Conservation (phyloP, 148 eudicot genomes). For the Cornus controversa region DNA sequence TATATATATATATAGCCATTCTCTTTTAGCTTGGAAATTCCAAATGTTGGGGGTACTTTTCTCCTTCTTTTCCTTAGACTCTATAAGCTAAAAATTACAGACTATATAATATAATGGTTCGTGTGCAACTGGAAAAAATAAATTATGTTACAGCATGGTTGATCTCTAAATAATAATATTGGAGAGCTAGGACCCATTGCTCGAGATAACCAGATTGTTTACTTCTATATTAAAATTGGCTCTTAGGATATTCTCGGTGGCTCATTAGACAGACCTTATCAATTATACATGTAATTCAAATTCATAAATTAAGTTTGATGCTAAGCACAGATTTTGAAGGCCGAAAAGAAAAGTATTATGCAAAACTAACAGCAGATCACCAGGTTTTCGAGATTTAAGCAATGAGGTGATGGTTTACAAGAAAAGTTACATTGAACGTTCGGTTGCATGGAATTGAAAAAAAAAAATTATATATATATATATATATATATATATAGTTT, state of each 20-base stretch:
- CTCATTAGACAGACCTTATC: no score
- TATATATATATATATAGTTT: no score
- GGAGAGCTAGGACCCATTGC: neutral
- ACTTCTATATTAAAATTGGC: neutral
- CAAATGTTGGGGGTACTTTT: neutral
- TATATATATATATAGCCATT: neutral
- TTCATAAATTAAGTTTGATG: no score
- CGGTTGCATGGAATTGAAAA: no score
- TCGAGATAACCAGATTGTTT: neutral
- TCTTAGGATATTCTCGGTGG: neutral
- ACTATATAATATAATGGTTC: neutral
- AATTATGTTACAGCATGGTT: neutral
- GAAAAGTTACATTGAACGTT: no score
- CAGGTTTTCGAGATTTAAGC: no score
- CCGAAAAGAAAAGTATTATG: no score
- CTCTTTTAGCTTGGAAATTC: neutral
- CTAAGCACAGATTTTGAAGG: no score
- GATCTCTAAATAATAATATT: neutral
- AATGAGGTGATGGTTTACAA: no score
- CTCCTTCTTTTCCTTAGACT: neutral
- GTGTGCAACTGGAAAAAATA: neutral
- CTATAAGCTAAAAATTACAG: neutral
- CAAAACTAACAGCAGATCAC: no score
- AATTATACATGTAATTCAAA: no score
- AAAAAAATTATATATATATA: no score